Percentiles rank a stretch among this genome's conserved stretches.
phyloP scores from a whole-genome alignment of 805 yeast genomes.

The Wickerhamiella qilinensis region DNA sequence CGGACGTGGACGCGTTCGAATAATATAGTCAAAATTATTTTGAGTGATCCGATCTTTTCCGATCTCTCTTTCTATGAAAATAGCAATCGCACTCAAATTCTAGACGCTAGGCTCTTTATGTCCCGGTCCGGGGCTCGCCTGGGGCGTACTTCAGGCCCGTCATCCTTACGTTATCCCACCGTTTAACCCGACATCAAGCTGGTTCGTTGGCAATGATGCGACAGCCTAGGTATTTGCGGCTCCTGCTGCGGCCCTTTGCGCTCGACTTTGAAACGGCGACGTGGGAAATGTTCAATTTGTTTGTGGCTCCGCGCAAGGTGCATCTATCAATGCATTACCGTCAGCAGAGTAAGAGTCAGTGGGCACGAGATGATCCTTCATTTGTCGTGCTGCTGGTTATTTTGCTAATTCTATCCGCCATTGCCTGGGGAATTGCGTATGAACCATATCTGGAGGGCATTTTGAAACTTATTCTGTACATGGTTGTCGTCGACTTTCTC shows the following conservation, averaged over 20 bases:
- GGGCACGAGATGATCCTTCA: slow-evolving; percentile 89
- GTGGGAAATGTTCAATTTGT: slow-evolving; percentile 72
- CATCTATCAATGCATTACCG: slow-evolving; percentile 70
- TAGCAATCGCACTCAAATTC: too few relatives aligned
- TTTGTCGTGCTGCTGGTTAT: slow-evolving; percentile 59
- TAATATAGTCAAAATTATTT: too few relatives aligned
- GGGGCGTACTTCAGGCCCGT: too few relatives aligned
- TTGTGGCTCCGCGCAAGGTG: slow-evolving; percentile 65
- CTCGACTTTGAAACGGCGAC: slow-evolving; percentile 83
- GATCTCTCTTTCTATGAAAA: too few relatives aligned
- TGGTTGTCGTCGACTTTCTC: slow-evolving; percentile 75
- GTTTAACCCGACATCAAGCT: too few relatives aligned
- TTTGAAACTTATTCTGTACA: slow-evolving; percentile 51
- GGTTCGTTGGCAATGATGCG: slow-evolving; percentile 12
- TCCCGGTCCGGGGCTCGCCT: too few relatives aligned
- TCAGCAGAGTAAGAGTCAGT: slow-evolving; percentile 58
- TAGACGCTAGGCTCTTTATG: too few relatives aligned
- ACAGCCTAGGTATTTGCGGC: slow-evolving; percentile 18
- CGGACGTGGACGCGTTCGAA: too few relatives aligned
- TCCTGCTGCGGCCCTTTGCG: slow-evolving; percentile 58
- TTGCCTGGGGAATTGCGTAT: slow-evolving; percentile 69
- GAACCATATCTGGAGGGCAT: slow-evolving; percentile 47
- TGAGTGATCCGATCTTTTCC: too few relatives aligned
- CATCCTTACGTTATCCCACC: too few relatives aligned
- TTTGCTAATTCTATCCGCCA: slow-evolving; percentile 53